Evolutionary conservation across 1,284 basidiomycete genomes (phyloP).

Genomic region (Amylostereum chailletii): DNA sequence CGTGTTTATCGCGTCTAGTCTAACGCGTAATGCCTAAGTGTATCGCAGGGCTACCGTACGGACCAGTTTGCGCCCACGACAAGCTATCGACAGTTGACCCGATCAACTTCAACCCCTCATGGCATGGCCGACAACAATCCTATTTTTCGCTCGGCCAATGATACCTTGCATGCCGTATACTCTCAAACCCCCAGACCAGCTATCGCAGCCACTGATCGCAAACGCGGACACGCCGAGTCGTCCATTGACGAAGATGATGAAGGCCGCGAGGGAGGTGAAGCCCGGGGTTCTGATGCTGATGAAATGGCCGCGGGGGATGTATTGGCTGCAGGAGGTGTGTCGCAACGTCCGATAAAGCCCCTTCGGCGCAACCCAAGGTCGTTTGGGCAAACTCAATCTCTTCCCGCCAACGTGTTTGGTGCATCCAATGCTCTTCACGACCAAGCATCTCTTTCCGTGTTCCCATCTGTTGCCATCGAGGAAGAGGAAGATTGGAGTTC

Average conservation of each 20-base stretch:
- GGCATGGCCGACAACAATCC: conserved; percentile 1
- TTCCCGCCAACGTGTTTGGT: conserved; percentile 9
- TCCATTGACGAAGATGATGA: conserved; percentile 6
- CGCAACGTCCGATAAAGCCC: conserved; percentile 8
- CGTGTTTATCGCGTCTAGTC: conserved; percentile 12
- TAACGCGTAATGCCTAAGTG: conserved; percentile 28
- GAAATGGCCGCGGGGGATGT: conserved; percentile 2
- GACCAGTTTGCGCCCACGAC: conserved; percentile 18
- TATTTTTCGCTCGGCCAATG: conserved; percentile 15
- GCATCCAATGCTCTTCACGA: background rate
- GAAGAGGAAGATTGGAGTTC: conserved; percentile 16
- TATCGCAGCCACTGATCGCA: conserved; percentile 5
- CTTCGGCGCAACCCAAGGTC: conserved; percentile 10
- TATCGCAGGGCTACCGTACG: conserved; percentile 41
- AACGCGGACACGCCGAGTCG: conserved; percentile 5
- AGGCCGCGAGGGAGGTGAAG: background rate
- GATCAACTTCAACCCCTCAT: conserved; percentile 2
- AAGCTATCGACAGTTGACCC: background rate
- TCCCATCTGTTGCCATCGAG: background rate
- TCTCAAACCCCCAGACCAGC: conserved; percentile 3
- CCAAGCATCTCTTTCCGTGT: background rate
- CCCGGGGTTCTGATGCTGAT: background rate
- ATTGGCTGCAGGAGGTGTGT: conserved; percentile 3
- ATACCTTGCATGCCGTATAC: conserved; percentile 12
- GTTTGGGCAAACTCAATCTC: conserved; percentile 11